Percentiles rank a stretch among this genome's conserved stretches.
phyloP scores from a whole-genome alignment of 208 protist species.

The Porcisia hertigi region DNA sequence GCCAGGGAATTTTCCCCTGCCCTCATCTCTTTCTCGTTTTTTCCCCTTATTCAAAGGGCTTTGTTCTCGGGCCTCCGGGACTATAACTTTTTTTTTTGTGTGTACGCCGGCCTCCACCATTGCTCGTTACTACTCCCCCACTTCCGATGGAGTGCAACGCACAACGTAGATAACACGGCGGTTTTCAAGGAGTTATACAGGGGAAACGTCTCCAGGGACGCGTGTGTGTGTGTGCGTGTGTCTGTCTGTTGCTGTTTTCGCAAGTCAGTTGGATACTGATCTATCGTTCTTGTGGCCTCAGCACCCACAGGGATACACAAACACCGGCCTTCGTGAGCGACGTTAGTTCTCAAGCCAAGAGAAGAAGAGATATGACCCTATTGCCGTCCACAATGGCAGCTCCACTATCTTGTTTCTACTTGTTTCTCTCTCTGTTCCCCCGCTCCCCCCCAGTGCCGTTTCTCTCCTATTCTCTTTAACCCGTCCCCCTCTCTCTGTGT shows the following conservation, averaged over 20 bases:
- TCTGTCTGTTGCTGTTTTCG: not conserved
- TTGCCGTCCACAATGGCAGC: not conserved
- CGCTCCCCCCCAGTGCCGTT: not conserved
- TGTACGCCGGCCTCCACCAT: not conserved
- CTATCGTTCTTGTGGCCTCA: not conserved
- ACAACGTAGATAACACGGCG: not conserved
- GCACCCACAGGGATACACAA: not conserved
- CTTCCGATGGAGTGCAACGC: not conserved
- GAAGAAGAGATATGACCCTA: too few species aligned
- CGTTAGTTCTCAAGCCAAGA: not conserved
- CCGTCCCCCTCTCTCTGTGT: constrained; percentile 5
- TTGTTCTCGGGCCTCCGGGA: not conserved
- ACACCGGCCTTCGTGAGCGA: not conserved
- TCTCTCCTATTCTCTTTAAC: not conserved
- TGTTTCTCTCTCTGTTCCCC: constrained; percentile 10
- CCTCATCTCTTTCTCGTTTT: not conserved
- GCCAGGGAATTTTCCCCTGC: not conserved
- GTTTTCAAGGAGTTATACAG: not conserved
- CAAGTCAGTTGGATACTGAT: not conserved
- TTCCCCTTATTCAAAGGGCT: not conserved
- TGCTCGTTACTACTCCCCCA: not conserved
- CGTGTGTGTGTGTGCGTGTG: not conserved
- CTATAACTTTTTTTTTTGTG: not conserved
- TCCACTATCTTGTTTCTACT: not conserved
- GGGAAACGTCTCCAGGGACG: not conserved